phyloP scores from a whole-genome alignment of 805 yeast genomes.

The Wickerhamiella galacta region DNA sequence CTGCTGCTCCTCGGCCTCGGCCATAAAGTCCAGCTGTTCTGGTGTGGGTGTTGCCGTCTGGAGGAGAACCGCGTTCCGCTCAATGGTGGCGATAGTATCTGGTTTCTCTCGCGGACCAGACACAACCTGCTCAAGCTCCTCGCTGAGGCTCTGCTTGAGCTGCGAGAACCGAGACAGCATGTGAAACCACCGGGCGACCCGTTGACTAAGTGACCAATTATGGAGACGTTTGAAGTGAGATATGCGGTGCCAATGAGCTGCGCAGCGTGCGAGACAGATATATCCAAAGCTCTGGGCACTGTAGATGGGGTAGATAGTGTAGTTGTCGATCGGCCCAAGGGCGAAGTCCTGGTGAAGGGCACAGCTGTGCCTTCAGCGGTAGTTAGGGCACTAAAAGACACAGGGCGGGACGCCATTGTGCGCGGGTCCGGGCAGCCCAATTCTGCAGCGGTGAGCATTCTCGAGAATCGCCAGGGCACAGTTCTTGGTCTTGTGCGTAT shows the following conservation, averaged over 20 bases:
- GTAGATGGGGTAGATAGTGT: constrained; percentile 30
- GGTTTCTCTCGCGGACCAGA: constrained; percentile 6
- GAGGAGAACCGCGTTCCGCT: constrained; percentile 12
- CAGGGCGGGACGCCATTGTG: constrained; percentile 80
- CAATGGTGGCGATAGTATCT: constrained; percentile 12
- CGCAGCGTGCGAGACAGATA: constrained; percentile 47
- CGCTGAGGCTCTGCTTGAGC: constrained; percentile 44
- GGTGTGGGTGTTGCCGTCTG: constrained; percentile 12
- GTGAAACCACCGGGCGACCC: neutral
- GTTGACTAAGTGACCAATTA: neutral
- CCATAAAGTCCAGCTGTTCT: constrained; percentile 10
- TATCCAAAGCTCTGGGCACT: constrained; percentile 34
- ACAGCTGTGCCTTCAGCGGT: constrained; percentile 59
- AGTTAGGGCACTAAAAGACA: constrained; percentile 46
- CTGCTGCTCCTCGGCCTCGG: neutral
- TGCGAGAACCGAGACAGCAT: constrained; percentile 47
- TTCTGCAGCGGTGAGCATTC: constrained; percentile 78
- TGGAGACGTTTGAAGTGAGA: constrained; percentile 8
- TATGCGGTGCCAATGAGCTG: constrained; percentile 82
- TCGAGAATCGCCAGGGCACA: constrained; percentile 51
- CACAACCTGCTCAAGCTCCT: constrained; percentile 36
- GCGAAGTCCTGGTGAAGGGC: constrained; percentile 55
- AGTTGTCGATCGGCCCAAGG: constrained; percentile 39
- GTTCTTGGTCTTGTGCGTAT: constrained; percentile 81
- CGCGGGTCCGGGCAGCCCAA: constrained; percentile 81